Evolutionary conservation across 2,329 filamentous ascomycete species (phyloP), one percentile per base, ranked within the genome.

Genomic region (Xylariomycetidae sp.): DNA sequence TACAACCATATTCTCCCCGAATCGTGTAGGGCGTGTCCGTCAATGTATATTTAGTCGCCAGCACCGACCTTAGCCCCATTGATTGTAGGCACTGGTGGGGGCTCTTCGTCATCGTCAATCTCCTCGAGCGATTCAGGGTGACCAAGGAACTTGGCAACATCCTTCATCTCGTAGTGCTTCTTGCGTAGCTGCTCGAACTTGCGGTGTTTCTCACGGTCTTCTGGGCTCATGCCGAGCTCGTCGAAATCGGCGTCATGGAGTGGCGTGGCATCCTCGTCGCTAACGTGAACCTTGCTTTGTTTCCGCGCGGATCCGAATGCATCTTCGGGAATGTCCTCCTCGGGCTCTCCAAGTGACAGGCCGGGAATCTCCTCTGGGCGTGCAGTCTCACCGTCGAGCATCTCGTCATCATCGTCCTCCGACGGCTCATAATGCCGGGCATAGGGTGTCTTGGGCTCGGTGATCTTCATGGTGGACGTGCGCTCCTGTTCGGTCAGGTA

Each of bases 131-230:
- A 68, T 53, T 85, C 81, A 4, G 82, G 79, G 52, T 87, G 82
- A 11, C 88, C 89, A 45, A 98, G 75, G 33, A 97, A 65, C 53
- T 82, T 77, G 53, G 92, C 94, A 38, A 96, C 88, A 55, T 92
- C 85, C 66, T 79, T 88, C 92, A 98, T 98, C 72, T 98, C 92
- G 63, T 98, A 98, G 63, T 98, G 92, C 69, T 82, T 90, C 80
- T 92, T 96, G 54, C 92, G 78, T 69, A 88, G 74, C 65, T 86
- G 73, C 66, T 96, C 89, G 59, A 98, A 98, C 57, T 85, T 80
- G 56, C 75, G 78, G 63, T 98, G 92, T 70, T 97, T 96, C 67
- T 92, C 88, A 42, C 70, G 71, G 58, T 94, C 89, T 59, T 95
- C 88, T 26, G 73, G 63, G 37, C 67, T 77, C 53, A 80, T 59